Evolutionary conservation across 495 filamentous ascomycete genomes (phyloP).

Genomic region (Rusavskia elegans): DNA sequence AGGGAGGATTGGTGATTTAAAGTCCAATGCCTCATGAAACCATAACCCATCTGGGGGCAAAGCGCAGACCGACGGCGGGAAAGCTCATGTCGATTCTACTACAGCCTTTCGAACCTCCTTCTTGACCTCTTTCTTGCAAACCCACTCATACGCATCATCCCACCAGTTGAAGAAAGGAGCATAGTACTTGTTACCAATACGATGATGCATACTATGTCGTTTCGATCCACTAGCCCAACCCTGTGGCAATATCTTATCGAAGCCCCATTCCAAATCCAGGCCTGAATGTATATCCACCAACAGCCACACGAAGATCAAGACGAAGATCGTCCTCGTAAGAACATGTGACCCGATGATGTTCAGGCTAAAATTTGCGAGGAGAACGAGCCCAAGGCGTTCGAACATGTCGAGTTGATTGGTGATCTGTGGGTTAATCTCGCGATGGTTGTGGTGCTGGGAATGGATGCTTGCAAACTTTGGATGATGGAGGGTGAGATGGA

Average conservation of each 20-base stretch:
- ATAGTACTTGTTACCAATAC: constrained; percentile 6
- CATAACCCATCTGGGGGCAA: too few relatives aligned
- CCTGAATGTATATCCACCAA: constrained; percentile 21
- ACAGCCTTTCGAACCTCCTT: too few relatives aligned
- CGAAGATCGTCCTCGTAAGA: constrained; percentile 19
- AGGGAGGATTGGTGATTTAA: too few relatives aligned
- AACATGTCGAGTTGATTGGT: constrained; percentile 18
- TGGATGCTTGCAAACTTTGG: constrained; percentile 12
- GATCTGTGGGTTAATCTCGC: constrained; percentile 19
- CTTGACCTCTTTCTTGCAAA: too few relatives aligned
- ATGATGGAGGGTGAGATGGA: constrained; percentile 19
- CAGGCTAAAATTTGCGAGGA: constrained; percentile 21
- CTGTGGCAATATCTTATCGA: constrained; percentile 18
- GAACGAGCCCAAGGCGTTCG: constrained; percentile 15
- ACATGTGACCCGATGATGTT: constrained; percentile 22
- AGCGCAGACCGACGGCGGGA: too few relatives aligned
- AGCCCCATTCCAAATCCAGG: constrained; percentile 17
- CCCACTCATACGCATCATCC: constrained; percentile 9
- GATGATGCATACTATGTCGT: constrained; percentile 18
- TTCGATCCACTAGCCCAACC: constrained; percentile 17
- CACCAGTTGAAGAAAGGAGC: constrained; percentile 21
- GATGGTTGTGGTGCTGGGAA: constrained; percentile 15
- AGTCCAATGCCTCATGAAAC: too few relatives aligned
- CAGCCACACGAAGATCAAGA: constrained; percentile 18
- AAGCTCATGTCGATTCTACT: too few relatives aligned